Percentiles rank a stretch among this genome's conserved stretches.
These are phyloP conservation scores for Baorangia bicolor DNA, from an alignment of 768 basidiomycete species.

Conservation along the genomic window DNA sequence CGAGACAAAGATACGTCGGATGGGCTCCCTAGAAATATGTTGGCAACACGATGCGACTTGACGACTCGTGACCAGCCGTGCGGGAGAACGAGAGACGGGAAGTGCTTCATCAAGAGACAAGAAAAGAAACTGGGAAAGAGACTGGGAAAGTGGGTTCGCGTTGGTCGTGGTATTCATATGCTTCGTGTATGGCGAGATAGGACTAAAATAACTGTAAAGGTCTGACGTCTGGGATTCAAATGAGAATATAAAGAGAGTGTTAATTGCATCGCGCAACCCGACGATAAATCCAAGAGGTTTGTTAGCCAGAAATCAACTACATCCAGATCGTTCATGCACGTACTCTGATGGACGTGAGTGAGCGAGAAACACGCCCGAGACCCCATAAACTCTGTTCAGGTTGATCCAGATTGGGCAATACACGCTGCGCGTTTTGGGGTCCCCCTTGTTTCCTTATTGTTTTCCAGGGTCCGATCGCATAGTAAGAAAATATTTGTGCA, in stretches of 20 bases:
- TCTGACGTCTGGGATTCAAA: background rate
- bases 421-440: slow-evolving; percentile 10
- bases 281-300: background rate
- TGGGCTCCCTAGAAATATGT: background rate
- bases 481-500: slow-evolving; percentile 17
- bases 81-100: background rate
- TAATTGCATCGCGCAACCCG: background rate
- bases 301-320: too few relatives aligned
- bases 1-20: background rate
- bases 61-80: background rate
- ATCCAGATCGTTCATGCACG: too few relatives aligned
- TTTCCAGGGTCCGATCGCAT: background rate
- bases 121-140: background rate
- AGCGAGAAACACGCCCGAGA: background rate
- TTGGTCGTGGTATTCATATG: background rate
- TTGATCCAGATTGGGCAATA: background rate
- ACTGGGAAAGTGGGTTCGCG: too few relatives aligned
- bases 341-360: background rate
- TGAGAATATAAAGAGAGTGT: too few relatives aligned
- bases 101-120: background rate
- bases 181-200: too few relatives aligned
- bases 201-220: background rate
- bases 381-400: slow-evolving; percentile 22
- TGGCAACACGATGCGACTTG: background rate
- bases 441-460: slow-evolving; percentile 10